Base-by-base conservation (phyloP, 129 eudicot genomes). In the Pseudognaphalium luteoalbum region DNA sequence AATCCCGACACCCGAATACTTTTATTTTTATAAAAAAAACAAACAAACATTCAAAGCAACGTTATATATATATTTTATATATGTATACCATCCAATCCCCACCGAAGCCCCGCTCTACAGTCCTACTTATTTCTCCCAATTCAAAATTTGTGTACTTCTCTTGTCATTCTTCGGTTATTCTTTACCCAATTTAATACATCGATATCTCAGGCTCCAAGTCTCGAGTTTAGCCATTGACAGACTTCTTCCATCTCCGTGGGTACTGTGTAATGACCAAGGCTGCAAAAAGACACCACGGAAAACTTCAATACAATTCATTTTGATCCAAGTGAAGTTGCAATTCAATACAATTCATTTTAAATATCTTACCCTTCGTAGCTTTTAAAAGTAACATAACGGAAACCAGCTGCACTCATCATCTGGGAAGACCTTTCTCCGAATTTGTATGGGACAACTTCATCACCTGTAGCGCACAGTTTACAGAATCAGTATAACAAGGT, bases 181-280 rank as follows among this genome's bases (percentile, higher is more conserved):
- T 57, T 68, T 77, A 37, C 28, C 68, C 75, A 47, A 47, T 12
- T 47, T 12, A 47, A 47, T 47, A 20, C 62, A 66, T 56, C 35
- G 19, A 37, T 51, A 17, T 17, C 4, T 78, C 4, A 28, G 81
- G 89, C 78, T 57, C 85, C 97, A 69, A 91, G 85, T 87, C 97
- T 83, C 5, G 85, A 37, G 22, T 78, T 79, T 61, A 95, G 79
- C 96, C 97, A 95, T 11, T 75, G 79, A 81, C 94, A 89, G 9
- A 95, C 94, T 67, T 91, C 99, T 59, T 91, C 89, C 99, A 95
- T 95, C 82, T 91, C 97, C 67, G 77, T 89, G 9, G 99, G 97
- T 57, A 89, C 86, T 7, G 97, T 95, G 77, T 88, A 91, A 82
- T 95, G 99, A 35, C 94, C 99, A 50, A 95, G 86, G 83, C 99